Percentiles rank a stretch among this genome's conserved stretches.
phyloP scores from a whole-genome alignment of 345 rosid genomes.

The Ceriops tagal region DNA sequence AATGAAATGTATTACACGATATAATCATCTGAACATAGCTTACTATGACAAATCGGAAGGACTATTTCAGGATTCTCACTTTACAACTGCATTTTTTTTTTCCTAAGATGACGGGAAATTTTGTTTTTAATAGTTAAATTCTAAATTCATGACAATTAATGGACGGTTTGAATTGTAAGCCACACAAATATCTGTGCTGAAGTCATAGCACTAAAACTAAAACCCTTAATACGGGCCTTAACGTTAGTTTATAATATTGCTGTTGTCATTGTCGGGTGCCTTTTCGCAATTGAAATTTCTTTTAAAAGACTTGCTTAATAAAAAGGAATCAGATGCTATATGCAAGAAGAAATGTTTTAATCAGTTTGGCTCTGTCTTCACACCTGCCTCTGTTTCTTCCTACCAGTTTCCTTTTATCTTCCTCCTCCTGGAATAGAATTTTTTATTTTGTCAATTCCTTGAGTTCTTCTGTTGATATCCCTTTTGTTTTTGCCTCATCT shows the following conservation, averaged over 20 bases:
- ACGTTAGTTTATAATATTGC: constrained; percentile 9
- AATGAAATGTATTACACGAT: not conserved
- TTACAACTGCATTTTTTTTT: too few species aligned
- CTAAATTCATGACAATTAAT: too few species aligned
- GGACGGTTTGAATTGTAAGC: too few species aligned
- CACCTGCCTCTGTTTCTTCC: constrained; percentile 12
- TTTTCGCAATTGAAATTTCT: not conserved
- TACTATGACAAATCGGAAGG: not conserved
- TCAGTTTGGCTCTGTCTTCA: constrained; percentile 29
- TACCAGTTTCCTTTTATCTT: not conserved
- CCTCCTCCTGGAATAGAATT: not conserved
- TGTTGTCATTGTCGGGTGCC: constrained; percentile 18
- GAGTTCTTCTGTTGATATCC: not conserved
- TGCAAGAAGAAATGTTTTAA: constrained; percentile 26
- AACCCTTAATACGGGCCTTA: too few species aligned
- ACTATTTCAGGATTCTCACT: constrained; percentile 6
- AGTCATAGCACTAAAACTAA: too few species aligned
- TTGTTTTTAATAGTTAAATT: too few species aligned
- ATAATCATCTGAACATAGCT: constrained; percentile 5
- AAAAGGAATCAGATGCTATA: constrained; percentile 10
- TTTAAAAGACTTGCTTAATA: constrained; percentile 6
- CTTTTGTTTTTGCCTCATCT: not conserved
- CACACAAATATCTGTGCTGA: too few species aligned
- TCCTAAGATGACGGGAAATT: too few species aligned
- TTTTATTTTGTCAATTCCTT: constrained; percentile 1